A percentile compares a stretch with the other conserved stretches of the same genome.
Evolutionary conservation across 2,329 filamentous ascomycete species (phyloP).

Genomic region (Coniochaeta prunicola): DNA sequence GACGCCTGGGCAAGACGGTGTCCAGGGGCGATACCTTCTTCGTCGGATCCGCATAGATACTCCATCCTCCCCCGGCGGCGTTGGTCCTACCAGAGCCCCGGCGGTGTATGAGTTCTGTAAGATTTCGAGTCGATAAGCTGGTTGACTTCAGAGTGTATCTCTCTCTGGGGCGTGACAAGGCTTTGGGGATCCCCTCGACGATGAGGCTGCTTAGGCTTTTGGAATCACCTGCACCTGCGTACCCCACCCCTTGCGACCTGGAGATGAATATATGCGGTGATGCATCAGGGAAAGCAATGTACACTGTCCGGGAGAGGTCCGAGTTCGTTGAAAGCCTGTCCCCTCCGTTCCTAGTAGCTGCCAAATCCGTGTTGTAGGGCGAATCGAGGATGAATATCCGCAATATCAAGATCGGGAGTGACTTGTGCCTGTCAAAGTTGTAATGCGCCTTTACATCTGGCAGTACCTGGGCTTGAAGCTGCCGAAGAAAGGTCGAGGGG

Average conservation of each 20-base stretch:
- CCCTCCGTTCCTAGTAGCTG: neutral
- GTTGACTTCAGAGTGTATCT: conserved; percentile 64
- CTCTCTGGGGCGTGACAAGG: conserved; percentile 66
- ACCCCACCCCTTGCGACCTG: conserved; percentile 35
- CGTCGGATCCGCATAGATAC: conserved; percentile 64
- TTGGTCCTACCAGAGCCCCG: conserved; percentile 65
- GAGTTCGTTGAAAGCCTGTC: conserved; percentile 29
- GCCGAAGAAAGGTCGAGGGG: conserved; percentile 70
- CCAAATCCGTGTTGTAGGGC: conserved; percentile 62
- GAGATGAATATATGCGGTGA: conserved; percentile 68
- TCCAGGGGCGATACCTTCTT: conserved; percentile 48
- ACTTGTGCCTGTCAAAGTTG: conserved; percentile 64
- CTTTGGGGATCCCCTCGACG: conserved; percentile 73
- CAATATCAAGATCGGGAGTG: conserved; percentile 64
- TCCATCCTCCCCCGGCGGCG: conserved; percentile 70
- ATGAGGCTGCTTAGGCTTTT: conserved; percentile 64
- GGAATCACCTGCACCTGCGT: conserved; percentile 38
- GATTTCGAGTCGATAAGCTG: conserved; percentile 61
- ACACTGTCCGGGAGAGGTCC: conserved; percentile 66
- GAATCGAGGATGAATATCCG: conserved; percentile 75
- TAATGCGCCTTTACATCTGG: conserved; percentile 81
- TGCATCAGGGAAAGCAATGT: conserved; percentile 75
- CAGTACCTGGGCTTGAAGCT: conserved; percentile 65
- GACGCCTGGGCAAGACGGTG: conserved; percentile 37
- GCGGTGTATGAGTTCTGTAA: conserved; percentile 61